Evolutionary conservation across 805 yeast genomes (phyloP).

Genomic region (Teunomyces lycoperdinae): DNA sequence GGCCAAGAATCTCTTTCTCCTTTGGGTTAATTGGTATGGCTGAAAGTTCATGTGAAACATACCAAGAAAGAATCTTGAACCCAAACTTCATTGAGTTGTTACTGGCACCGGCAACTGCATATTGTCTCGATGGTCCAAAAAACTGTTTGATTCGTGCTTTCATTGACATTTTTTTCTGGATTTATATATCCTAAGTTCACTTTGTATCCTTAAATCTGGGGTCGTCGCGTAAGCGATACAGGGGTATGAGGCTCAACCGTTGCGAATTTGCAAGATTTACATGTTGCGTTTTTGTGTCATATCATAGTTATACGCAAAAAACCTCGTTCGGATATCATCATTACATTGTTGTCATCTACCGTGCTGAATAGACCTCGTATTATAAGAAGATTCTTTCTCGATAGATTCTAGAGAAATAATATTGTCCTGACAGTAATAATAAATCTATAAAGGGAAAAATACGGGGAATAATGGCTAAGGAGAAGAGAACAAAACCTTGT

Average conservation of each 20-base stretch:
- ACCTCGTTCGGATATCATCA: background rate
- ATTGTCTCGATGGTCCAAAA: slow-evolving; percentile 51
- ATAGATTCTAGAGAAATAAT: background rate
- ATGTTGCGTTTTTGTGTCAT: background rate
- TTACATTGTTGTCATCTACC: background rate
- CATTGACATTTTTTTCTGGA: slow-evolving; percentile 31
- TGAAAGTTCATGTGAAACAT: slow-evolving; percentile 50
- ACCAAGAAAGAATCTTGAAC: slow-evolving; percentile 67
- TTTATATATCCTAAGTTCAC: too few relatives aligned
- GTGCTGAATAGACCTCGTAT: background rate
- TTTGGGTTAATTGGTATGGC: slow-evolving; percentile 68
- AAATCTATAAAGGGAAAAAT: background rate
- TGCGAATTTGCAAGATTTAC: background rate
- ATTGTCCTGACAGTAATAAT: background rate
- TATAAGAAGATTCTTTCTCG: background rate
- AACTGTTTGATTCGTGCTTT: slow-evolving; percentile 39
- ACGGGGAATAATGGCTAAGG: slow-evolving; percentile 24
- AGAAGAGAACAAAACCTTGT: slow-evolving; percentile 57
- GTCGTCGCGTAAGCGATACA: background rate
- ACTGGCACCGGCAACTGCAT: slow-evolving; percentile 73
- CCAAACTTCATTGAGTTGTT: slow-evolving; percentile 65
- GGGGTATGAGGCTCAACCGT: background rate
- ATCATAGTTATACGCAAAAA: background rate
- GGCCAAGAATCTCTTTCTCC: slow-evolving; percentile 45
- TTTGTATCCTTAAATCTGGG: background rate